Evolutionary conservation across 2,329 filamentous ascomycete species (phyloP), one percentile per base, ranked within the genome.

Genomic region (Botrytis cinerea): DNA sequence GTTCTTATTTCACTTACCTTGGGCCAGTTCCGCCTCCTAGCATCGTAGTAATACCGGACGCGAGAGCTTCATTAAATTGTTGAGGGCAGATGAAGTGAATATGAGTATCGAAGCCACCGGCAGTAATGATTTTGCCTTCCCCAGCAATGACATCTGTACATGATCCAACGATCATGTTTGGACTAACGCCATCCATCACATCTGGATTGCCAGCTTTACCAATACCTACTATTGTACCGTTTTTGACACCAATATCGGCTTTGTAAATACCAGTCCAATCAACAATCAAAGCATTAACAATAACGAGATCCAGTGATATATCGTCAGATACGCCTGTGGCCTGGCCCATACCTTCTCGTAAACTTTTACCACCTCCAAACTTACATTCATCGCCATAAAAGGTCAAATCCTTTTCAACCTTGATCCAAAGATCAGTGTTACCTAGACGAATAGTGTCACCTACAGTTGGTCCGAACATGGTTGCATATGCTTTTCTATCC

Each of bases 191-290:
- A 46, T 96, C 92, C 95, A 98, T 98, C 64, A 97, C 90, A 83
- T 98, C 95, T n/a, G 95, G 95, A 79, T 98, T 98, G 32, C 95
- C 95, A 25, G 95, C 94, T 83, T 98, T 98, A 74, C 95, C 95
- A 78, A 98, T 95, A 0, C 90, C 95, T 43, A 91, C 91, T 79
- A 98, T 98, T 57, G 92, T 81, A 2, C 95, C 95, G 77, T 94
- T 83, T 82, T 97, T 97, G 82, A 98, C 91, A 43, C 95, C 95
- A 80, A 98, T 97, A 82, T 98, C 95, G 9, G 95, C 95, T 84
- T 98, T 98, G 86, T 93, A 97, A 80, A 98, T 97, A 66, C 95
- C 95, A 1, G 88, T 92, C 88, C 92, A 97, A 84, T 98, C 95
- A 32, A 98, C 87, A 54, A 98, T 91, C 76, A 98, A 84, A 8